A percentile compares a stretch with the other conserved stretches of the same genome.
Conservation (phyloP, 352 stramenopile genomes). For the Globisporangium nodosum region DNA sequence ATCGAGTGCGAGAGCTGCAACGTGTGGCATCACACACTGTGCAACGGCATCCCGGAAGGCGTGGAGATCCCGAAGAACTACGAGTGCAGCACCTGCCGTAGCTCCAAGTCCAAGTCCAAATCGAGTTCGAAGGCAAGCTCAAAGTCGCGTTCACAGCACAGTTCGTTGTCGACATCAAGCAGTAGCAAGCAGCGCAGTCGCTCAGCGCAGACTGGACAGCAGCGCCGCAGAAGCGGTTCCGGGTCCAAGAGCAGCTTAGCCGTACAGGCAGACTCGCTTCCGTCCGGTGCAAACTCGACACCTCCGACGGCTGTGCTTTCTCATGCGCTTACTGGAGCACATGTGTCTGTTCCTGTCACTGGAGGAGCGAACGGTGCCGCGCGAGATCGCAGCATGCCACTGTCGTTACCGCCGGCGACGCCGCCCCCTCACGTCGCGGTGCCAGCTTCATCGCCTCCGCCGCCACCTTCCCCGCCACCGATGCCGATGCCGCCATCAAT, state of each 20-base stretch:
- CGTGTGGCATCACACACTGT: constrained; percentile 73
- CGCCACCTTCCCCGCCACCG: constrained; percentile 8
- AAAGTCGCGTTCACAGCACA: background rate
- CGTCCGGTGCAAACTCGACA: background rate
- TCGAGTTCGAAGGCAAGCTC: background rate
- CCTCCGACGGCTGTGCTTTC: too few species aligned
- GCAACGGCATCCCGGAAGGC: constrained; percentile 46
- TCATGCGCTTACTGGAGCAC: background rate
- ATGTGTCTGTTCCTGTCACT: background rate
- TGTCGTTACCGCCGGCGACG: constrained; percentile 17
- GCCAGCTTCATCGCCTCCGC: constrained; percentile 7
- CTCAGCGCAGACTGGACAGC: constrained; percentile 1
- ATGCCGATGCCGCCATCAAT: constrained; percentile 9
- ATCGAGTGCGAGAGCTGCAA: constrained; percentile 29
- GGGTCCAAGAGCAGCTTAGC: constrained; percentile 6
- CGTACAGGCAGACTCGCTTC: background rate
- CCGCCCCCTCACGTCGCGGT: constrained; percentile 16
- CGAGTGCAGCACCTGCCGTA: constrained; percentile 40
- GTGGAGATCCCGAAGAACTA: constrained; percentile 49
- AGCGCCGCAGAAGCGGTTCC: constrained; percentile 11
- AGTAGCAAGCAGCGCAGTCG: constrained; percentile 18
- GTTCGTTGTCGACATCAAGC: constrained; percentile 6
- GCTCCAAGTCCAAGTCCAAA: background rate
- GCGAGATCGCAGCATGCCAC: constrained; percentile 13
- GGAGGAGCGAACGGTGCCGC: background rate